Evolutionary conservation across 495 filamentous ascomycete species (phyloP).

Genomic region (Penicillium samsonianum): DNA sequence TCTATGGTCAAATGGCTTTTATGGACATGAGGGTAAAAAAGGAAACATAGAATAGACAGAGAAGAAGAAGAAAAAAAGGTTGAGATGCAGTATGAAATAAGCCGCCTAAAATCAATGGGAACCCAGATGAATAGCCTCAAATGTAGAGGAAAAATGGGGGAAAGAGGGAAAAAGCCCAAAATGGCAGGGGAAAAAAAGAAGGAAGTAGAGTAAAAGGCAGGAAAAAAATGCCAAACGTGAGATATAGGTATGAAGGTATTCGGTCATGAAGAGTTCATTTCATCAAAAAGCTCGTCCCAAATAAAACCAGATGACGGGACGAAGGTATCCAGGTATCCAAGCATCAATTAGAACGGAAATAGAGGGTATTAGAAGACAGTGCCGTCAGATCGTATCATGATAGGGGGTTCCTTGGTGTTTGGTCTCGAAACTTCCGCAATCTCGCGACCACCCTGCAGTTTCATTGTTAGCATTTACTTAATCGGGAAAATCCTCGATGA

Average conservation of each 20-base stretch:
- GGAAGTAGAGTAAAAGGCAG: background rate
- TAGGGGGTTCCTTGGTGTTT: slow-evolving; percentile 95
- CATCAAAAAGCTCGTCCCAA: slow-evolving; percentile 15
- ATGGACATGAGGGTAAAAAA: background rate
- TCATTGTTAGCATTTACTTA: slow-evolving; percentile 30
- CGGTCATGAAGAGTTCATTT: slow-evolving; percentile 45
- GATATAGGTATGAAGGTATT: slow-evolving; percentile 23
- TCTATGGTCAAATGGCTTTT: slow-evolving; percentile 6
- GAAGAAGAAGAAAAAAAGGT: slow-evolving; percentile 4
- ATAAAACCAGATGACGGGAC: slow-evolving; percentile 16
- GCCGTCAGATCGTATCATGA: slow-evolving; percentile 93
- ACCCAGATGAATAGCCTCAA: slow-evolving; percentile 7
- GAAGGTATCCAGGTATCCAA: slow-evolving; percentile 38
- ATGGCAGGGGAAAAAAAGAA: background rate
- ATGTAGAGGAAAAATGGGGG: slow-evolving; percentile 10
- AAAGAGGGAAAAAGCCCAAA: slow-evolving; percentile 4
- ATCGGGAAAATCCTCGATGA: background rate
- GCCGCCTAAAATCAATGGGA: background rate
- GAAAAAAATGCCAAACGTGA: slow-evolving; percentile 18
- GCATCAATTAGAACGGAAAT: slow-evolving; percentile 31
- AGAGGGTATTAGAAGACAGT: slow-evolving; percentile 77
- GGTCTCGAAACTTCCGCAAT: slow-evolving; percentile 93
- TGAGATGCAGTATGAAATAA: slow-evolving; percentile 6
- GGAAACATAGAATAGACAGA: background rate
- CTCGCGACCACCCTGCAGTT: slow-evolving; percentile 81